Evolutionary conservation across 1,284 basidiomycete species (phyloP).

Genomic region (Clitocybe nebularis): DNA sequence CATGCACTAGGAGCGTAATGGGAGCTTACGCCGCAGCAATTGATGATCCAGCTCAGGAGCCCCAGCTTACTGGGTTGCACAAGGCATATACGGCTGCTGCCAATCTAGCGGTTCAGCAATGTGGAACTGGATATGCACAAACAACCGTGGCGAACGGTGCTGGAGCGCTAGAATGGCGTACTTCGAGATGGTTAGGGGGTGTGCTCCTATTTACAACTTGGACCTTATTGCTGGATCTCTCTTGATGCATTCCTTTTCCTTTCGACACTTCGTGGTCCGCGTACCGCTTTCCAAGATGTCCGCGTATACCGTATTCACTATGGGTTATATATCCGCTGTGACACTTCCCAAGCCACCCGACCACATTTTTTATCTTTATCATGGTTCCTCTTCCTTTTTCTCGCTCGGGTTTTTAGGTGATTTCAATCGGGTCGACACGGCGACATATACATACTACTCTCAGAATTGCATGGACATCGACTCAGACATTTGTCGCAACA

Average conservation of each 20-base stretch:
- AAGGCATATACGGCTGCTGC: conserved; percentile 27
- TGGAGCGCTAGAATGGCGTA: neutral
- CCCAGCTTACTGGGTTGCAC: conserved; percentile 23
- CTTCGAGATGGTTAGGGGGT: neutral
- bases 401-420: neutral
- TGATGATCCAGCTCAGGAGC: conserved; percentile 19
- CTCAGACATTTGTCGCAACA: neutral
- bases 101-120: conserved; percentile 23
- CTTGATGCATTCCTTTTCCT: neutral
- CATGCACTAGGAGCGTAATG: conserved; percentile 57
- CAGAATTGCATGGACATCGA: neutral
- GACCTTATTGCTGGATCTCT: neutral
- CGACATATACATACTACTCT: neutral
- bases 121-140: conserved; percentile 26
- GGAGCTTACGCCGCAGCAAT: conserved; percentile 42
- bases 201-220: neutral
- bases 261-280: neutral
- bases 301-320: too few species aligned
- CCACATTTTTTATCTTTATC: too few species aligned
- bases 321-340: too few species aligned
- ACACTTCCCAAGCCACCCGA: too few species aligned
- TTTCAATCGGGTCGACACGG: conserved; percentile 1
- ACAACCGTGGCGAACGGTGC: conserved; percentile 11
- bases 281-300: too few species aligned
- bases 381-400: neutral